phyloP scores from a whole-genome alignment of 345 rosid genomes.

The Euphorbia lathyris region DNA sequence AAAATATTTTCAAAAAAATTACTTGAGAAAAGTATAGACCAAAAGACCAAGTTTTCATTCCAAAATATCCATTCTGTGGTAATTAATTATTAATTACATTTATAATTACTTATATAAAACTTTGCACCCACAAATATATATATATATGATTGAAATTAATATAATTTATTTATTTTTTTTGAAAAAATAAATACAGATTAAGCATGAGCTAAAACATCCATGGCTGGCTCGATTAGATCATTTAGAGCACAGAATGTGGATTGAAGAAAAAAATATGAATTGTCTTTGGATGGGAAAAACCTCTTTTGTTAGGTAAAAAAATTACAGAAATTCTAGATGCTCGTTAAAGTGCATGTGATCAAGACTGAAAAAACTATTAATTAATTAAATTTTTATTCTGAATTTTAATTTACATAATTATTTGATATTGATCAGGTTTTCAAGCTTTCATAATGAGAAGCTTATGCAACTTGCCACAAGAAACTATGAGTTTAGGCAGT shows the following conservation, averaged over 20 bases:
- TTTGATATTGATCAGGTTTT: constrained; percentile 33
- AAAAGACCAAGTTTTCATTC: background rate
- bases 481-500: constrained; percentile 42
- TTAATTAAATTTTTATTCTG: too few relatives aligned
- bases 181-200: constrained; percentile 29
- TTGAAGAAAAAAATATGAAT: constrained; percentile 44
- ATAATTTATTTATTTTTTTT: too few relatives aligned
- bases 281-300: constrained; percentile 45
- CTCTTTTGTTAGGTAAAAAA: constrained; percentile 55
- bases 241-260: constrained; percentile 57
- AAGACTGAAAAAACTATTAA: too few relatives aligned
- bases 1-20: constrained; percentile 40
- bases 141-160: too few relatives aligned
- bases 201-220: constrained; percentile 44
- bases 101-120: too few relatives aligned
- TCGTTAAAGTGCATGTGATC: too few relatives aligned
- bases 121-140: too few relatives aligned
- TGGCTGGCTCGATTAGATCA: constrained; percentile 60
- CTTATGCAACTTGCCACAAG: constrained; percentile 40
- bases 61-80: constrained; percentile 24
- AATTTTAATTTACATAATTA: background rate
- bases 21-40: constrained; percentile 32
- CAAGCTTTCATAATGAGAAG: constrained; percentile 23
- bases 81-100: background rate
- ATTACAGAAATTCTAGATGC: too few relatives aligned